Base-by-base conservation (phyloP, 1,284 basidiomycete species). In the Rhodotorula sp. region DNA sequence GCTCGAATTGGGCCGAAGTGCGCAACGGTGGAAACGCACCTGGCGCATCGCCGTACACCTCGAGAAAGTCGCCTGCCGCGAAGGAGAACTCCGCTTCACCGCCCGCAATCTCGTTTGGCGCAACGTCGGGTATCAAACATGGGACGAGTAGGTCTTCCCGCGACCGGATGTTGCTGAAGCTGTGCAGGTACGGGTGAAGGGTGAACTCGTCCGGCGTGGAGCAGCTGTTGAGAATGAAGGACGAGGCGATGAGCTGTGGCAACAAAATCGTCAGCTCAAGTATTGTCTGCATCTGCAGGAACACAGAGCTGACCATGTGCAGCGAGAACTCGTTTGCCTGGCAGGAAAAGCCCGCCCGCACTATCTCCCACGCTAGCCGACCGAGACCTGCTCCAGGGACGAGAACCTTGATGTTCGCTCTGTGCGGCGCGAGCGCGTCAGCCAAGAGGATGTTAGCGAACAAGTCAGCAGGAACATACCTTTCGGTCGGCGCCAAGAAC, bases 11-110 rank as follows among this genome's bases (percentile, higher is more conserved):
- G 59, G 18, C n/a, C 30, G 46, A 13, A 24, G 15, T 10, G 13
- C n/a, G n/a, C n/a, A 22, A 52, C 28, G 26, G 30, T 22, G 24
- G 34, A 0, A 7, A 51, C 70, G 10, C 55, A 70, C 67, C 82
- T 52, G 84, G 78, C 34, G 81, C 80, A n/a, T 83, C 80, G 26
- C 78, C 82, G 77, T 95, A 97, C 13, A 96, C 87, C 77, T 96
- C 93, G 77, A 94, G 89, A 77, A 95, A 96, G 77, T 96, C 93
- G 47, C 94, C 93, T 2, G 92, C 92, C 22, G 94, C 90, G 37
- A 95, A 84, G 20, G 89, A 91, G 78, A 94, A 92, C 70, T 88
- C 84, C 0, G 54, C 66, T 7, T 57, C 34, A 0, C 80, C 73
- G 11, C 75, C 75, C 0, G 90, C 87, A 4, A 94, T 82, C 47